A percentile compares a stretch with the other conserved stretches of the same genome.
These are phyloP conservation scores for Neospermospora avenae DNA, from an alignment of 2,329 filamentous ascomycete genomes.

Conservation along the genomic window DNA sequence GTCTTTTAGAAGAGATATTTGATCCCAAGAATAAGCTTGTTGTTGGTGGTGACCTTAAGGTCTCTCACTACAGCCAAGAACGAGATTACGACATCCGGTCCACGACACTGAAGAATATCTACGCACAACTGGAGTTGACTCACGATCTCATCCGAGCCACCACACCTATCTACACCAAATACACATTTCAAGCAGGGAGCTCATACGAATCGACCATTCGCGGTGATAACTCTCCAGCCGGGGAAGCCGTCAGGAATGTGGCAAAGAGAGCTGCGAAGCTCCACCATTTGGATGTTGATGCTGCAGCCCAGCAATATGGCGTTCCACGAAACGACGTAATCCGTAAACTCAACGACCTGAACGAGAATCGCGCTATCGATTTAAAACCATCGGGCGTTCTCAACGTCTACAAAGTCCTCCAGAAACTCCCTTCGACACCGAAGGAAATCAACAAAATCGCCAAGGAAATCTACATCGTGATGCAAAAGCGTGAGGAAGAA, in stretches of 20 bases:
- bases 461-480: slow-evolving; percentile 46
- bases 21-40: slow-evolving; percentile 35
- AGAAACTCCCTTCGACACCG: slow-evolving; percentile 42
- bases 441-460: slow-evolving; percentile 44
- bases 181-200: slow-evolving; percentile 44
- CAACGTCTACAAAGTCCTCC: slow-evolving; percentile 51
- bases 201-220: slow-evolving; percentile 35
- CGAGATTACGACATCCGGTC: slow-evolving; percentile 52
- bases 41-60: slow-evolving; percentile 44
- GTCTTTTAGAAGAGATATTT: slow-evolving; percentile 52
- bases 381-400: slow-evolving; percentile 50
- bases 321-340: slow-evolving; percentile 47
- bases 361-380: slow-evolving; percentile 48
- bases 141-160: slow-evolving; percentile 54
- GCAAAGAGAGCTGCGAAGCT: slow-evolving; percentile 43
- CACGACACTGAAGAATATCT: slow-evolving; percentile 50
- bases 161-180: slow-evolving; percentile 55
- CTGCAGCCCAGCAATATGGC: slow-evolving; percentile 32
- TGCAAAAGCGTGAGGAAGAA: slow-evolving; percentile 51
- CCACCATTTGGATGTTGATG: slow-evolving; percentile 48
- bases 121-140: slow-evolving; percentile 58
- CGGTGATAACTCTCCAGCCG: slow-evolving; percentile 41
- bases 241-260: slow-evolving; percentile 42
- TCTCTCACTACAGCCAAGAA: slow-evolving; percentile 44
- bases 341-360: slow-evolving; percentile 51